Evolutionary conservation across 352 stramenopile genomes (phyloP).

Genomic region (Thalassiosira hispida): DNA sequence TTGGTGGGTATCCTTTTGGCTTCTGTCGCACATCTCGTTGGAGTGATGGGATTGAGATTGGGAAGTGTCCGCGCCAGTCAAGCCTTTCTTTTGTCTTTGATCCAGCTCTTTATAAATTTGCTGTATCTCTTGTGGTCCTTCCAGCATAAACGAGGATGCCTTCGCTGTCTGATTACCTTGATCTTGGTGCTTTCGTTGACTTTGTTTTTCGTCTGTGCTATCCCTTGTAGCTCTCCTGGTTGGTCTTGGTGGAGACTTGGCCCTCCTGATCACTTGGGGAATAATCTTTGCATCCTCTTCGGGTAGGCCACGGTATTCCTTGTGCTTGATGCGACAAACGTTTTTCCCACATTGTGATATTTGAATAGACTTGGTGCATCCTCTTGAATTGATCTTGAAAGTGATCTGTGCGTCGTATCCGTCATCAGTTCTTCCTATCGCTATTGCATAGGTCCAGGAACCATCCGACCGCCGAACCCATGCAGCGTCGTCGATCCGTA

Average conservation of each 20-base stretch:
- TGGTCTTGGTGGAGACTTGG: no score
- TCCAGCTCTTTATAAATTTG: not conserved
- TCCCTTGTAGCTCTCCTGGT: no score
- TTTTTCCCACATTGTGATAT: not conserved
- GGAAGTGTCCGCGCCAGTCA: not conserved
- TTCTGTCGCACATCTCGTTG: not conserved
- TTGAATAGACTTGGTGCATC: not conserved
- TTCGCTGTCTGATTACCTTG: not conserved
- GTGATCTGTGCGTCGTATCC: not conserved
- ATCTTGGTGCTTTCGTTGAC: not conserved
- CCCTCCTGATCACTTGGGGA: no score
- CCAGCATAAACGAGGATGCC: not conserved
- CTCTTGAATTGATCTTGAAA: not conserved
- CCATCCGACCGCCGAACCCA: not conserved
- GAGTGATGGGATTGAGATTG: not conserved
- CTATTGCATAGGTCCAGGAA: not conserved
- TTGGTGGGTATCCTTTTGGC: not conserved
- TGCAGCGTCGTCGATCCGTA: not conserved
- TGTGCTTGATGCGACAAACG: not conserved
- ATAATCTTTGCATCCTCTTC: no score
- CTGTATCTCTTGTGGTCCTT: not conserved
- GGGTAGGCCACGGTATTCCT: no score
- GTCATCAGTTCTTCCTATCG: not conserved
- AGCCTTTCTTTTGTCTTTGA: not conserved
- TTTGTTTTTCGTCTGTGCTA: no score